These are phyloP conservation scores for Closterium sp. DNA, from an alignment of 139 green algal genomes.

Conservation along the genomic window DNA sequence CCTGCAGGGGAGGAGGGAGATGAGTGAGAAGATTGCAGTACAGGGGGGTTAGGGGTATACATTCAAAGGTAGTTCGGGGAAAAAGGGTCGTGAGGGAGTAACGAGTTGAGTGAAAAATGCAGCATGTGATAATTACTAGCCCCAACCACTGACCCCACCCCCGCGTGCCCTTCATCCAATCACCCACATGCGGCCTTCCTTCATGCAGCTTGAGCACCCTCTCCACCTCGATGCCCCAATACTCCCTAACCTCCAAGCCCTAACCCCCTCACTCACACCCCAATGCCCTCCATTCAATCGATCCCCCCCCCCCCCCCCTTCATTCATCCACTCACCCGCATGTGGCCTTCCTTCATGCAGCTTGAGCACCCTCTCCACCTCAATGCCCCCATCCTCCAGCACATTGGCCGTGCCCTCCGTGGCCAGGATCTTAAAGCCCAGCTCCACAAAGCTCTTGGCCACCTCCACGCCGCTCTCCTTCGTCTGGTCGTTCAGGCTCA, in stretches of 20 bases:
- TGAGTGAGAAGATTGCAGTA: background rate
- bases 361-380: slow-evolving; percentile 80
- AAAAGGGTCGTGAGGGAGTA: background rate
- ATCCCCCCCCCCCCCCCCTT: background rate
- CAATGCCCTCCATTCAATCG: background rate
- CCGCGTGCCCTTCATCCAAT: background rate
- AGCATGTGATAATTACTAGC: background rate
- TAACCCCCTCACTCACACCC: background rate
- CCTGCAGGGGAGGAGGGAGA: background rate
- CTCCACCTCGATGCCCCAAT: slow-evolving; percentile 16
- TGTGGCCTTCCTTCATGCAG: slow-evolving; percentile 96
- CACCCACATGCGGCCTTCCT: slow-evolving; percentile 79
- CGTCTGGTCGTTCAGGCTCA: slow-evolving; percentile 89
- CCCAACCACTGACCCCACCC: background rate
- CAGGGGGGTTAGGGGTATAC: background rate
- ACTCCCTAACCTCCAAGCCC: background rate
- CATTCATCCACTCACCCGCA: slow-evolving; percentile 17
- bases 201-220: slow-evolving; percentile 97
- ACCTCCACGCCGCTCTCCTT: slow-evolving; percentile 82
- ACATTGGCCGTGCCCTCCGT: slow-evolving; percentile 76
- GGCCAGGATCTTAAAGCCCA: slow-evolving; percentile 87
- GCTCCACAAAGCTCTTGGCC: slow-evolving; percentile 72
- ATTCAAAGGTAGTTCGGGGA: background rate
- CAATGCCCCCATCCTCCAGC: slow-evolving; percentile 57
- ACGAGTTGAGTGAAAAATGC: background rate